phyloP scores from a whole-genome alignment of 768 basidiomycete genomes.

The Mycena galopus region DNA sequence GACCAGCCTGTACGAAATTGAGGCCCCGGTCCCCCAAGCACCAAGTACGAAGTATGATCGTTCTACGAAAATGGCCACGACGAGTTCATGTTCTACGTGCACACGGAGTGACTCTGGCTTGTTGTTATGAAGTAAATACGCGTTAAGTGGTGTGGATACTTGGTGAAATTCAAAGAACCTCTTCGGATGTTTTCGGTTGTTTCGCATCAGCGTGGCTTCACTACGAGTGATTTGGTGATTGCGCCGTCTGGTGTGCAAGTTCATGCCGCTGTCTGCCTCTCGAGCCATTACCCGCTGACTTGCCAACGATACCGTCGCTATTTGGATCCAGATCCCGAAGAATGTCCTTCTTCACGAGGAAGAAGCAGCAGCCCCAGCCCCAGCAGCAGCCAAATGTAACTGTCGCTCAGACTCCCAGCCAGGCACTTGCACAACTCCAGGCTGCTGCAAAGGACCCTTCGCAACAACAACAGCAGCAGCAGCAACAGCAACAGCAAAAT shows the following conservation, averaged over 20 bases:
- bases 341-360: conserved; percentile 96
- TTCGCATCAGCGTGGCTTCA: no score
- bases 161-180: no score
- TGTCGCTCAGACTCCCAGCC: conserved; percentile 73
- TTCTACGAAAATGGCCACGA: no score
- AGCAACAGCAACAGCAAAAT: conserved; percentile 39
- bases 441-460: conserved; percentile 41
- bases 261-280: conserved; percentile 3
- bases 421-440: conserved; percentile 74
- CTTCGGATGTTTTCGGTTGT: background rate
- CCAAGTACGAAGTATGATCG: no score
- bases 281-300: conserved; percentile 6
- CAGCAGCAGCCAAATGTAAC: conserved; percentile 64
- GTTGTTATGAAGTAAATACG: no score
- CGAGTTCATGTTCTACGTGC: no score
- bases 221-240: no score
- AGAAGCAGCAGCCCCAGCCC: conserved; percentile 74
- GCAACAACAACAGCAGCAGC: conserved; percentile 42
- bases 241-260: background rate
- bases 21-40: no score
- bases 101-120: no score
- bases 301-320: conserved; percentile 73
- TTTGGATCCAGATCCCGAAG: conserved; percentile 71
- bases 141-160: no score
- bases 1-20: no score